Conservation (phyloP, 1,284 basidiomycete genomes). For the Tilletia walkeri region DNA sequence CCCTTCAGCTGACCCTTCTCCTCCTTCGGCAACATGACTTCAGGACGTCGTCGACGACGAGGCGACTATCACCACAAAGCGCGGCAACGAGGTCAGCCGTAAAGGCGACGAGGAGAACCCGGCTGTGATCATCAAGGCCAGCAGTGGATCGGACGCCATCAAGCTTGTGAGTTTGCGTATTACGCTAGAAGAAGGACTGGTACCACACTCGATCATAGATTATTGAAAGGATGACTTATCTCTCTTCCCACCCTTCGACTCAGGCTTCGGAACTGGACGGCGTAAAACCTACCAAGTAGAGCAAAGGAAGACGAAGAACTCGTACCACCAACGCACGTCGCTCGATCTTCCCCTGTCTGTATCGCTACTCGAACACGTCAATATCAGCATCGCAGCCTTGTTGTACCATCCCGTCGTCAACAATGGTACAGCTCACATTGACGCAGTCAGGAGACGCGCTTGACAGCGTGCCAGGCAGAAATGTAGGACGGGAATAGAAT, state of each 20-base stretch:
- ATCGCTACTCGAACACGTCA: no score
- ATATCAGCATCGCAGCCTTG: no score
- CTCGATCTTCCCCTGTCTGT: not conserved
- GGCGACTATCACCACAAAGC: conserved; percentile 37
- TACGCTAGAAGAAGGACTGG: not conserved
- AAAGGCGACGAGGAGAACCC: conserved; percentile 37
- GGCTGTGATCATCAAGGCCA: conserved; percentile 35
- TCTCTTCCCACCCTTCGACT: not conserved
- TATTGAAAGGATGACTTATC: not conserved
- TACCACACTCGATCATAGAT: no score
- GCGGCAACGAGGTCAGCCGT: conserved; percentile 36
- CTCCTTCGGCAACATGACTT: not conserved
- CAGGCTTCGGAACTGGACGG: conserved; percentile 39
- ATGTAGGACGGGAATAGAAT: no score
- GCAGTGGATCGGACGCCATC: conserved; percentile 34
- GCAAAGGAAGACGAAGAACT: not conserved
- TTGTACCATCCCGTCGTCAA: no score
- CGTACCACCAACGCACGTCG: no score
- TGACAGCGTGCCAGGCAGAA: no score
- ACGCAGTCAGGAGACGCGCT: no score
- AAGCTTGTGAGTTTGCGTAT: conserved; percentile 38
- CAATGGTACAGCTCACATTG: no score
- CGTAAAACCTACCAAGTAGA: conserved; percentile 30
- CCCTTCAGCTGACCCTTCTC: not conserved
- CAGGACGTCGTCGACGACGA: conserved; percentile 36